These are phyloP conservation scores for Thalassiosira mediterranea DNA, from an alignment of 352 stramenopile genomes.

Conservation along the genomic window DNA sequence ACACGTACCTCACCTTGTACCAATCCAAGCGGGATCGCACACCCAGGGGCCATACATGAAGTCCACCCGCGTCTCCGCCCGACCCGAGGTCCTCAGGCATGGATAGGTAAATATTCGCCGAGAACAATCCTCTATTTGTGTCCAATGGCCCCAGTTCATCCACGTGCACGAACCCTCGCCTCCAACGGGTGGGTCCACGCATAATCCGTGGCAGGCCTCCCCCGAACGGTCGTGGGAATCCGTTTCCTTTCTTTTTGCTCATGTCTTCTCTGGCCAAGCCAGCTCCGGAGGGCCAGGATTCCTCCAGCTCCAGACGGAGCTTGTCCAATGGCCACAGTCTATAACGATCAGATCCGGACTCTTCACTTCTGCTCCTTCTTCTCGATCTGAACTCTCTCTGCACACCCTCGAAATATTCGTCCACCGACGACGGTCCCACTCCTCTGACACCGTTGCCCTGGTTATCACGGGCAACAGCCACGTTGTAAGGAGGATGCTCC, in stretches of 20 bases:
- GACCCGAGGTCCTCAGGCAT: conserved; percentile 51
- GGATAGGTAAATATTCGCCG: conserved; percentile 87
- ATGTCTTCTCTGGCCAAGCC: conserved; percentile 61
- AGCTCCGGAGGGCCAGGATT: conserved; percentile 79
- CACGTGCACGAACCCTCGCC: conserved; percentile 86
- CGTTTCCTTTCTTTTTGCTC: conserved; percentile 7
- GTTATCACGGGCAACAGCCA: conserved; percentile 45
- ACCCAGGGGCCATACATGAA: conserved; percentile 85
- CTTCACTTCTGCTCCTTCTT: conserved; percentile 23
- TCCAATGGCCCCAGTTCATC: conserved; percentile 84
- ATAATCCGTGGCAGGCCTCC: conserved; percentile 85
- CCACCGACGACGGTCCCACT: conserved; percentile 21
- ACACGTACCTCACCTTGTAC: conserved; percentile 79
- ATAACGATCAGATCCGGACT: conserved; percentile 33
- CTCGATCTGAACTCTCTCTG: conserved; percentile 50
- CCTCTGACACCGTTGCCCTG: conserved; percentile 3
- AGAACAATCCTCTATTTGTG: conserved; percentile 79
- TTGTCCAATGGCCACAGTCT: conserved; percentile 85
- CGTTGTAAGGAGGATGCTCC: conserved; percentile 70
- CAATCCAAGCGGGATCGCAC: conserved; percentile 84
- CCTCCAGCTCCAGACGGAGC: conserved; percentile 85
- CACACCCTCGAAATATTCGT: conserved; percentile 80
- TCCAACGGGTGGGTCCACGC: conserved; percentile 84
- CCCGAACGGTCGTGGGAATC: conserved; percentile 60
- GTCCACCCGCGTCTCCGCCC: conserved; percentile 56